These are phyloP conservation scores for Marasmius fiardii DNA, from an alignment of 1,284 basidiomycete genomes.

Conservation along the genomic window DNA sequence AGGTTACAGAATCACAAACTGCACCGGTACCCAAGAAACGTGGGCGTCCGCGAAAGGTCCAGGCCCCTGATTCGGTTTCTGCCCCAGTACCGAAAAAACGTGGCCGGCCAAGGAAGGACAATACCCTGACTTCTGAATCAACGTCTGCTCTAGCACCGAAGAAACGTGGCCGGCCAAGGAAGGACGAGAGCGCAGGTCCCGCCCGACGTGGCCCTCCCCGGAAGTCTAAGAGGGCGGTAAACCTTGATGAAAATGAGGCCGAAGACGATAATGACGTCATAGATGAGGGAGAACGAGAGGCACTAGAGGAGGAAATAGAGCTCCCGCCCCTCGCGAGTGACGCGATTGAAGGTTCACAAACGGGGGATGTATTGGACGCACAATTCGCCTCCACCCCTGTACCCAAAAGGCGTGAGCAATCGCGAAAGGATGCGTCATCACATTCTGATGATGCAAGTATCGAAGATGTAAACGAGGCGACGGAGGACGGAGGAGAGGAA, in stretches of 20 bases:
- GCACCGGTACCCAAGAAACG: conserved; percentile 12
- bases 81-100: conserved; percentile 28
- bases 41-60: conserved; percentile 15
- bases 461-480: not conserved
- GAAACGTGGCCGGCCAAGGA: conserved; percentile 35
- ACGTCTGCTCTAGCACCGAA: conserved; percentile 20
- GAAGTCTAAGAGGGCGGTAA: too few relatives aligned
- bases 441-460: not conserved
- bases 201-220: too few relatives aligned
- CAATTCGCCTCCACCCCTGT: not conserved
- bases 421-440: not conserved
- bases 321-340: too few relatives aligned
- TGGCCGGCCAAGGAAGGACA: conserved; percentile 30
- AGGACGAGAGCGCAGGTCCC: conserved; percentile 18
- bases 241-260: too few relatives aligned
- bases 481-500: not conserved
- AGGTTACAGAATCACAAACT: not conserved
- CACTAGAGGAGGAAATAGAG: too few relatives aligned
- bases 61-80: conserved; percentile 8
- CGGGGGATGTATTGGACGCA: not conserved
- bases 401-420: not conserved
- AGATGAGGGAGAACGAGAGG: too few relatives aligned
- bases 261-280: too few relatives aligned
- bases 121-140: not conserved
- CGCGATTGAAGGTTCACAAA: too few relatives aligned